These are phyloP conservation scores for Peltaster fructicola DNA, from an alignment of 2,329 filamentous ascomycete genomes.

Conservation along the genomic window DNA sequence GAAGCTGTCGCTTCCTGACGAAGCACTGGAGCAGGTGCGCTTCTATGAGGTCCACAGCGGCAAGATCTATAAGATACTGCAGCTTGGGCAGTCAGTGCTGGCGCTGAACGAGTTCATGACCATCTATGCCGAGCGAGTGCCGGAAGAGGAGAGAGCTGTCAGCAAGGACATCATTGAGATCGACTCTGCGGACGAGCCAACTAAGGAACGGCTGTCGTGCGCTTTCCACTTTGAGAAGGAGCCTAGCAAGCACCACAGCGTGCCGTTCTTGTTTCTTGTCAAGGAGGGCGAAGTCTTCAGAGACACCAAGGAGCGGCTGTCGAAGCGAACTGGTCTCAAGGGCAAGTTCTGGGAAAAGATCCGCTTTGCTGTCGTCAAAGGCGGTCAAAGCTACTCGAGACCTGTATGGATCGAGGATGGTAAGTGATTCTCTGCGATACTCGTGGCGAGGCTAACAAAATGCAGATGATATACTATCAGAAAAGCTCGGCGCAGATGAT, in stretches of 20 bases:
- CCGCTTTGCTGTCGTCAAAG: constrained; percentile 69
- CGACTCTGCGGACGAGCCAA: constrained; percentile 26
- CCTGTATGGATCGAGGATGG: constrained; percentile 76
- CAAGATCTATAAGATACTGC: constrained; percentile 68
- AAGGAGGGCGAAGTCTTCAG: constrained; percentile 74
- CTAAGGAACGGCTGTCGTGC: constrained; percentile 55
- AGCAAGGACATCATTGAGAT: too few species aligned
- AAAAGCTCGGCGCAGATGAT: constrained; percentile 25
- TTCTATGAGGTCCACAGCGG: constrained; percentile 69
- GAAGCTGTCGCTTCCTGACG: constrained; percentile 63
- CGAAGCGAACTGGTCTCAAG: constrained; percentile 83
- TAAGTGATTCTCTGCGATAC: constrained; percentile 29
- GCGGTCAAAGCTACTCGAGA: constrained; percentile 49
- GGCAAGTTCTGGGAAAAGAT: constrained; percentile 98
- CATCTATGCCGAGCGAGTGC: constrained; percentile 65
- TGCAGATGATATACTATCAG: constrained; percentile 29
- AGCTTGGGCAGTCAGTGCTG: constrained; percentile 52
- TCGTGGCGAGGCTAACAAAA: not conserved
- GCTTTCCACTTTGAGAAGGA: constrained; percentile 92
- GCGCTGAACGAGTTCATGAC: constrained; percentile 73
- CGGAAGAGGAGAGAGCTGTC: constrained; percentile 41
- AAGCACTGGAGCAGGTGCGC: constrained; percentile 54
- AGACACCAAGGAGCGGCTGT: constrained; percentile 86
- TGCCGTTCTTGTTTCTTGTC: constrained; percentile 80
- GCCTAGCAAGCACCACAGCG: constrained; percentile 61